phyloP scores from a whole-genome alignment of 495 filamentous ascomycete genomes.

The Annulohypoxylon stygium region DNA sequence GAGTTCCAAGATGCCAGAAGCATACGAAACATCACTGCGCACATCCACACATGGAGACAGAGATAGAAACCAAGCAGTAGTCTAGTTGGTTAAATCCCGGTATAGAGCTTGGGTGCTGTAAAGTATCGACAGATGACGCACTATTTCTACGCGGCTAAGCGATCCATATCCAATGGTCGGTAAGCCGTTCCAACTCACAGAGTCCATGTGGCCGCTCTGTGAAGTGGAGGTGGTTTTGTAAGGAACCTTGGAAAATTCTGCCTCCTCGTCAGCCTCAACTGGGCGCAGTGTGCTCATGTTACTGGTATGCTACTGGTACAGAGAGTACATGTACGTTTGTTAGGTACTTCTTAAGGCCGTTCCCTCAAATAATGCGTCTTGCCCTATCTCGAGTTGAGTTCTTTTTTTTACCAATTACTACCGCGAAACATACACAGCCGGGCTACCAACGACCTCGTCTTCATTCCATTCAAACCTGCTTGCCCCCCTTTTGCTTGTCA shows the following conservation, averaged over 20 bases:
- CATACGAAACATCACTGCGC: too few species aligned
- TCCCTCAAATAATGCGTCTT: slow-evolving; percentile 35
- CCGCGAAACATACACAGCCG: slow-evolving; percentile 33
- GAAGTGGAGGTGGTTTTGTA: slow-evolving; percentile 22
- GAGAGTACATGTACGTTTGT: slow-evolving; percentile 20
- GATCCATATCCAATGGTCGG: slow-evolving; percentile 28
- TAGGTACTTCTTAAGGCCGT: slow-evolving; percentile 11
- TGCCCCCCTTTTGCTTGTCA: slow-evolving; percentile 10
- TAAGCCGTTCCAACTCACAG: slow-evolving; percentile 11
- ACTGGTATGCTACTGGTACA: slow-evolving; percentile 14
- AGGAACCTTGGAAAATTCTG: slow-evolving; percentile 38
- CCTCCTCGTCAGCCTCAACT: slow-evolving; percentile 43
- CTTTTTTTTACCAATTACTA: slow-evolving; percentile 22
- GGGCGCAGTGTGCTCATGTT: slow-evolving; percentile 31
- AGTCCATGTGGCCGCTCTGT: slow-evolving; percentile 35
- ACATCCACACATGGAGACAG: too few species aligned
- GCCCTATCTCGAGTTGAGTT: slow-evolving; percentile 30
- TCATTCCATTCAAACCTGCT: slow-evolving; percentile 19
- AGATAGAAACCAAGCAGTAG: neutral
- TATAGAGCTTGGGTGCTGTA: slow-evolving; percentile 5
- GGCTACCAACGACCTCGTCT: slow-evolving; percentile 22
- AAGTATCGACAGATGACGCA: slow-evolving; percentile 24
- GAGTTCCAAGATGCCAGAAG: neutral
- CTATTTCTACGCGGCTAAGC: slow-evolving; percentile 17
- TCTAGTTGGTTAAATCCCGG: neutral